Percentiles rank a stretch among this genome's conserved stretches.
These are phyloP conservation scores for Glonium stellatum DNA, from an alignment of 495 filamentous ascomycete species.

Conservation along the genomic window DNA sequence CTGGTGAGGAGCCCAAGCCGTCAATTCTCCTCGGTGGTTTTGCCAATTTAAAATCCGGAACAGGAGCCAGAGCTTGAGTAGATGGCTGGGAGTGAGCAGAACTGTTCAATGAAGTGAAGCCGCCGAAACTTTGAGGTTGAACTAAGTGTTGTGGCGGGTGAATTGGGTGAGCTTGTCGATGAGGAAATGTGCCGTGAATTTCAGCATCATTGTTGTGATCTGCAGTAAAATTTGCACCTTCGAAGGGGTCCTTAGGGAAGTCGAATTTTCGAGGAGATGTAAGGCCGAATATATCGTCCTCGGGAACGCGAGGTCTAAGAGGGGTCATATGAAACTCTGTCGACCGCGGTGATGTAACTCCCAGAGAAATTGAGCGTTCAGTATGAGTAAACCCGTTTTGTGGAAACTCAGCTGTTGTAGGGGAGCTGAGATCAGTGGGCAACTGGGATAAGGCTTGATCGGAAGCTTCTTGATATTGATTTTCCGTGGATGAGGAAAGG, in stretches of 20 bases:
- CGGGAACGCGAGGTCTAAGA: constrained; percentile 13
- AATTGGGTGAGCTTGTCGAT: constrained; percentile 16
- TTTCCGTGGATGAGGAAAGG: not conserved
- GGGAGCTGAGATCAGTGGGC: constrained; percentile 8
- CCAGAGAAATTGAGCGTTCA: not conserved
- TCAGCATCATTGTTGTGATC: constrained; percentile 11
- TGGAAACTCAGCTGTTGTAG: constrained; percentile 20
- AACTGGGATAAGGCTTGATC: not conserved
- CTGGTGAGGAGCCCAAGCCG: constrained; percentile 13
- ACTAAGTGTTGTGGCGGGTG: constrained; percentile 18
- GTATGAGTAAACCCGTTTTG: constrained; percentile 6
- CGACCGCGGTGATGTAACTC: constrained; percentile 18
- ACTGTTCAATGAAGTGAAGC: constrained; percentile 23
- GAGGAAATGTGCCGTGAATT: constrained; percentile 14
- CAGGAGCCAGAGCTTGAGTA: not conserved
- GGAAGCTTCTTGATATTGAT: not conserved
- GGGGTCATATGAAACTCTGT: constrained; percentile 29
- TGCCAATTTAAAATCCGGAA: not conserved
- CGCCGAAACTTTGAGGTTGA: constrained; percentile 19
- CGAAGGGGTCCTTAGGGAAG: constrained; percentile 14
- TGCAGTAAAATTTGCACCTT: constrained; percentile 3
- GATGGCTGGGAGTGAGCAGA: constrained; percentile 11
- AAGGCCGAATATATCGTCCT: constrained; percentile 22
- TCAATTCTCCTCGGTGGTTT: constrained; percentile 5
- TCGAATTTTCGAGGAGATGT: constrained; percentile 22